Evolutionary conservation across 768 basidiomycete genomes (phyloP).

Genomic region (Phylloporus rhodoxanthus): DNA sequence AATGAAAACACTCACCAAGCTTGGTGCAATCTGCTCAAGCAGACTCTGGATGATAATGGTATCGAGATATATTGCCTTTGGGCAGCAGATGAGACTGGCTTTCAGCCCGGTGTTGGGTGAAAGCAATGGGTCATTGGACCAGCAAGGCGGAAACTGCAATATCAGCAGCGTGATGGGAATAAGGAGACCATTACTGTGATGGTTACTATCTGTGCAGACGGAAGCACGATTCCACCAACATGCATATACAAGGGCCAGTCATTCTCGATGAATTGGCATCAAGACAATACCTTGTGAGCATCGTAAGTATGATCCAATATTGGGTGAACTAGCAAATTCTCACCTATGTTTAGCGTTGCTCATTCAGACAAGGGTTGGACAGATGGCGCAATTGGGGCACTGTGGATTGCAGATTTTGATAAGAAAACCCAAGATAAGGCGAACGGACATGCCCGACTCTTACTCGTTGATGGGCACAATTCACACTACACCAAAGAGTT

Average conservation of each 20-base stretch:
- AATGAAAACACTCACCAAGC: not conserved
- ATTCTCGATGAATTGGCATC: slow-evolving; percentile 21
- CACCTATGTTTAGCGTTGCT: slow-evolving; percentile 14
- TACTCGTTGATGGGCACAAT: slow-evolving; percentile 44
- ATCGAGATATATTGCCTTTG: slow-evolving; percentile 7
- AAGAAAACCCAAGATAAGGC: slow-evolving; percentile 31
- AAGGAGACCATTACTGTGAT: slow-evolving; percentile 26
- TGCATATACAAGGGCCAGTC: slow-evolving; percentile 27
- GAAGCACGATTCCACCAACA: slow-evolving; percentile 31
- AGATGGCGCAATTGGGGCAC: slow-evolving; percentile 22
- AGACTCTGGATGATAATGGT: not conserved
- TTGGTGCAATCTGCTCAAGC: not conserved
- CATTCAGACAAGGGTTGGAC: slow-evolving; percentile 26
- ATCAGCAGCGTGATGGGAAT: slow-evolving; percentile 18
- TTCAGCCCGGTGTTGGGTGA: slow-evolving; percentile 6
- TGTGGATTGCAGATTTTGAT: slow-evolving; percentile 31
- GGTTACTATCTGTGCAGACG: slow-evolving; percentile 39
- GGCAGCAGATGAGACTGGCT: slow-evolving; percentile 16
- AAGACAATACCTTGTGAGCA: slow-evolving; percentile 15
- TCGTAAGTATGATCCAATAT: slow-evolving; percentile 8
- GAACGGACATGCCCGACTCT: slow-evolving; percentile 23
- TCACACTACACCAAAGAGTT: slow-evolving; percentile 38
- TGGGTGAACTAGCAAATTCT: slow-evolving; percentile 3
- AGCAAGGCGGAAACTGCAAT: slow-evolving; percentile 3
- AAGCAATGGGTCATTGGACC: slow-evolving; percentile 7